Evolutionary conservation across 495 filamentous ascomycete genomes (phyloP), one percentile per base, ranked within the genome.

Genomic region (Tetracladium setigerum): DNA sequence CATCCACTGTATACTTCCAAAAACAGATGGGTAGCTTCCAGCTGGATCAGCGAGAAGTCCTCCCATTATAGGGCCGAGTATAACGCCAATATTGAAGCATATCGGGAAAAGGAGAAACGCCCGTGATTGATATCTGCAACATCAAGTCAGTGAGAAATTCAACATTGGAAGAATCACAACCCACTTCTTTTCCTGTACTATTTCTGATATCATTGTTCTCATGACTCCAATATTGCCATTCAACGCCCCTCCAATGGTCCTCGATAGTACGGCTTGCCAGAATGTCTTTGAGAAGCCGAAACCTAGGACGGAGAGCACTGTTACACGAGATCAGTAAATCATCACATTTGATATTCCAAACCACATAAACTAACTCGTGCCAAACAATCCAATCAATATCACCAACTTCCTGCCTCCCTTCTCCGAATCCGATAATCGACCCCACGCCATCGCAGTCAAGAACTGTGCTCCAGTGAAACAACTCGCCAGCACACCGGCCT

Each of bases 171-270:
- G 3, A 7, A 19, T 15, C 13, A 18, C 87, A 76, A 31, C 46
- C 31, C 87, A 91, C 58, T 65, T 73, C 52, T 72, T 76, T 62
- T 83, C 79, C 44, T 67, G 61, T 2, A 82, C 67, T 34, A 78
- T 72, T 62, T 92, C 88, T 0, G 78, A 76, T 16, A 89, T 82
- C 75, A 87, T 87, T 0, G 84, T 90, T 35, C 86, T 69, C 65
- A 91, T 81, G 34, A 89, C 83, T 0, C 85, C 84, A 4, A 88
- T 79, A 52, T 88, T 92, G 0, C 87, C 87, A 60, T 94, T 94
- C 44, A 87, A 77, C 6, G 77, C 76, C 18, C 87, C 87, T 5
- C 85, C 87, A 37, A 89, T 60, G 14, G 70, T 78, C 30, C 87
- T 70, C 65, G 86, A 94, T 38, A 84, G 65, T 51, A 89, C 68